Base-by-base conservation (phyloP, 2,329 filamentous ascomycete genomes). In the Cordyceps sp. region DNA sequence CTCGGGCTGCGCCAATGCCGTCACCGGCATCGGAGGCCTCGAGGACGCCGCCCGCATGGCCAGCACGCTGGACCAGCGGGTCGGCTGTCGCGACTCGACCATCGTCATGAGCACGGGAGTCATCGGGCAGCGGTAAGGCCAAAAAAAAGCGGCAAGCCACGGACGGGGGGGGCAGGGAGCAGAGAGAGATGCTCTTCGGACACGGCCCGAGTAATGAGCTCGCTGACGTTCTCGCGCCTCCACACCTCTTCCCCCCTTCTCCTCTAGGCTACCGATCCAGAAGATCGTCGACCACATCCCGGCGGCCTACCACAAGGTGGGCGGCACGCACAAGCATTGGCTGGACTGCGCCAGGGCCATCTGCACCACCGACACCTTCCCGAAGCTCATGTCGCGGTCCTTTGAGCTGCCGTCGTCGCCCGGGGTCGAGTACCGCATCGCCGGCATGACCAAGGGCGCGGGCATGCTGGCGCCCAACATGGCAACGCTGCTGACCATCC, bases 391-490 rank as follows among this genome's bases (percentile, higher is more conserved):
- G 44, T 94, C 86, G 15, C 74, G 70, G 43, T 73, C 74, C 12
- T 98, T 96, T 57, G 74, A 65, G 19, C 72, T 98, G 21, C 86
- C 90, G 4, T 86, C 81, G 2, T 80, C 81, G 4, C 73, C 81
- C 1, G 65, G 65, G 14, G 63, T 73, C 31, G 75, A 78, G 52
- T 98, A 93, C 59, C 69, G 71, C 44, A 78, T 98, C 31, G 85
- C 83, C 10, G 90, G 90, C 44, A 92, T 93, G 73, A 93, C 88
- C 47, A 98, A 98, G 62, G 90, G 90, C 35, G 90, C 90, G 5
- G 90, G 90, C 48, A 98, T 98, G 90, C 93, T 98, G 53, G 86
- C 94, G 50, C 90, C 90, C 30, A 96, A 98, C 62, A 93, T 98
- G 86, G 90, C 85, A 20, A 98, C 90, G 1, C 70, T 96, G 22